Base-by-base conservation (phyloP, 2,329 filamentous ascomycete species). In the Colletotrichum salicis region DNA sequence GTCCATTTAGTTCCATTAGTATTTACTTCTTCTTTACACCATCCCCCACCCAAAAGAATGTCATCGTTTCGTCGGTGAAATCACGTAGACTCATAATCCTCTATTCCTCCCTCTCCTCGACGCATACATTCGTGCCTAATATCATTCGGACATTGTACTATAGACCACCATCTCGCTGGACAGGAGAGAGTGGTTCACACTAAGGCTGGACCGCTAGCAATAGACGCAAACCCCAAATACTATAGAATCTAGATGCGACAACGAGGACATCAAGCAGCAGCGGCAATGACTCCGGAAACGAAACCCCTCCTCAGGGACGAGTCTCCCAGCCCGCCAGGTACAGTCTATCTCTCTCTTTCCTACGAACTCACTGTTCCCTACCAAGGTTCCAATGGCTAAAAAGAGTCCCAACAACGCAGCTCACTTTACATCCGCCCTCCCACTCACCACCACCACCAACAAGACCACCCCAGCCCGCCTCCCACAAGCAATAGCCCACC, bases 401-500 rank as follows among this genome's bases (percentile, higher is more conserved):
- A 54, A 24, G 19, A 57, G 27, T n/a, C 35, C n/a, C 15, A 11
- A 13, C n/a, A 27, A 54, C 59, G 13, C 73, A 78, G 79, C 80
- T 27, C 76, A 78, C 22, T 84, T 81, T 78, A 78, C 82, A 35
- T 75, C 73, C 6, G 81, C 83, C 57, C 69, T 80, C 2, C 67
- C 77, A 3, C 73, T 78, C 29, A 70, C 77, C 13, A 71, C 74
- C 29, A 75, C 77, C 5, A 37, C 31, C 13, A 52, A 29, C 37
- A 45, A 58, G 22, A 15, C 66, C 8, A 15, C n/a, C 13, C 56
- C 31, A 4, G 45, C n/a, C 8, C 77, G 74, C 29, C 80, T 90
- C 61, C 93, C 94, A 1, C 92, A 94, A 79, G 88, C 90, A 67
- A 94, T 96, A 74, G 93, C 92, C 1, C 94, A 96, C 83, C 87